These are phyloP conservation scores for Eucalyptus marginata DNA, from an alignment of 345 rosid genomes.

Conservation along the genomic window DNA sequence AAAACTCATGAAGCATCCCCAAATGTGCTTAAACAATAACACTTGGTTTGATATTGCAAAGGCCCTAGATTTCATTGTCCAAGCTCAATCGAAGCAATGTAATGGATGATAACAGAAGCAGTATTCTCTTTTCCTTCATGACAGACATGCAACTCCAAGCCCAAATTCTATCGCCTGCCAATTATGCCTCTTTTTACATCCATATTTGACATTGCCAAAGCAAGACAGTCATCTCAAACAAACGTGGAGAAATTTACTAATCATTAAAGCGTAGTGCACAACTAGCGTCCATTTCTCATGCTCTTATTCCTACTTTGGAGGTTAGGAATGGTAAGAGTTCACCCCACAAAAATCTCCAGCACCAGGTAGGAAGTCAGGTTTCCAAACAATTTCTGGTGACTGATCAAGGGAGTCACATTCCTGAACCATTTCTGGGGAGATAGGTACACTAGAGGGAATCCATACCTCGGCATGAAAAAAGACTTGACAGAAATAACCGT, in stretches of 20 bases:
- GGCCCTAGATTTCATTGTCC: background rate
- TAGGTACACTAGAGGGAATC: background rate
- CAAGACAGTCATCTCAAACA: background rate
- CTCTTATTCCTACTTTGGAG: background rate
- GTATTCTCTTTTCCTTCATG: background rate
- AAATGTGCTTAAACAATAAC: background rate
- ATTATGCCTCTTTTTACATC: background rate
- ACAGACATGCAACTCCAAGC: background rate
- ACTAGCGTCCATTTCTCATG: background rate
- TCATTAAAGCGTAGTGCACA: background rate
- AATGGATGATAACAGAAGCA: background rate
- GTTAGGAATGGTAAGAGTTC: background rate
- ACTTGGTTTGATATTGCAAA: background rate
- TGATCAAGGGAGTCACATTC: background rate
- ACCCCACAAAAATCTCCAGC: background rate
- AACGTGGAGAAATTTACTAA: background rate
- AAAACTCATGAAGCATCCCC: background rate
- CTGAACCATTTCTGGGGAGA: background rate
- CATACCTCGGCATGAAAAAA: background rate
- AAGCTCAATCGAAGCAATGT: background rate
- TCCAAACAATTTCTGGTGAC: background rate
- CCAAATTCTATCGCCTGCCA: background rate
- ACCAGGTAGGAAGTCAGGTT: background rate
- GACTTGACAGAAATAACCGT: background rate
- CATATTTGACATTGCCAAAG: background rate